phyloP scores from a whole-genome alignment of 2,329 filamentous ascomycete genomes.

The Coniochaeta prunicola region DNA sequence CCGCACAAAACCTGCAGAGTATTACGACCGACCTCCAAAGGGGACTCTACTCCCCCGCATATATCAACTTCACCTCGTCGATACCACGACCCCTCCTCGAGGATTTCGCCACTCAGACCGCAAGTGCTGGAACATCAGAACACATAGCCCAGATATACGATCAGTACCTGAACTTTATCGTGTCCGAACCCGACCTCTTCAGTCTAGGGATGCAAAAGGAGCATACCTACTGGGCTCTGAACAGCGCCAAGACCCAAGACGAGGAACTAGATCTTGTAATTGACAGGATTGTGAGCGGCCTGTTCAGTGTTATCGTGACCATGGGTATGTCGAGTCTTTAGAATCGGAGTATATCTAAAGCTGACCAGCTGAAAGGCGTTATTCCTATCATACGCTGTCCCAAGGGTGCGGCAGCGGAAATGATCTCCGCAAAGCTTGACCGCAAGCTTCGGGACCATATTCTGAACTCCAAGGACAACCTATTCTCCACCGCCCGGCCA shows the following conservation, averaged over 20 bases:
- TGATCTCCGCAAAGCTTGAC: constrained; percentile 90
- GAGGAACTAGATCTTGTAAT: constrained; percentile 82
- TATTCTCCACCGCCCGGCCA: constrained; percentile 66
- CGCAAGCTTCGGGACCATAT: constrained; percentile 94
- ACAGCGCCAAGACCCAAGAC: constrained; percentile 85
- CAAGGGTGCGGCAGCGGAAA: constrained; percentile 85
- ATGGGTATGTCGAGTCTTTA: constrained; percentile 58
- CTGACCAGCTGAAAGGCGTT: constrained; percentile 48
- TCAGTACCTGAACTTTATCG: constrained; percentile 96
- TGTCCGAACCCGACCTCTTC: constrained; percentile 91
- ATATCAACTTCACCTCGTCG: constrained; percentile 95
- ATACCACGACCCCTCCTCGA: constrained; percentile 85
- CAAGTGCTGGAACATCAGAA: constrained; percentile 75
- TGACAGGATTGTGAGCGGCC: constrained; percentile 84
- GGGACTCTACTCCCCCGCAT: constrained; percentile 84
- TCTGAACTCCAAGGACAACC: constrained; percentile 93
- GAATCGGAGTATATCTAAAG: background rate
- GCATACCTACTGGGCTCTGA: constrained; percentile 91
- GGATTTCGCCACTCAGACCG: constrained; percentile 88
- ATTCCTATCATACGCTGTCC: constrained; percentile 95
- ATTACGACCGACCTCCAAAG: constrained; percentile 83
- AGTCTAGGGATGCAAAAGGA: constrained; percentile 87
- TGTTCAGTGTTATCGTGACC: constrained; percentile 98
- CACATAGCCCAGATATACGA: constrained; percentile 90
- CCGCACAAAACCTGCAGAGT: constrained; percentile 65